Percentiles rank a stretch among this genome's conserved stretches.
phyloP scores from a whole-genome alignment of 192 early-diverging fungal species.

The Linnemannia schmuckeri region DNA sequence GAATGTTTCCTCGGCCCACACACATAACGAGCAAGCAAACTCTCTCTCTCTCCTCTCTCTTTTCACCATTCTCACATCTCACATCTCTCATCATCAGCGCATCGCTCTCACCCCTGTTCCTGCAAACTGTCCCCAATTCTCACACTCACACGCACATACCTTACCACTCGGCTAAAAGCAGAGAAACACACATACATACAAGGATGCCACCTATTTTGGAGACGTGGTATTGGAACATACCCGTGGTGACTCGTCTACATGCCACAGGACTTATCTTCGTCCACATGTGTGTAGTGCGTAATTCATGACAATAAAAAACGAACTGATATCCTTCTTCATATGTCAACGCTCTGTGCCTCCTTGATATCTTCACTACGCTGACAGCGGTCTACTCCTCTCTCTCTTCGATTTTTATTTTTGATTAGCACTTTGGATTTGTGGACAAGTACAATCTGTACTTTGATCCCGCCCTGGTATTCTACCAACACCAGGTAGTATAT shows the following conservation, averaged over 20 bases:
- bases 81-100: neutral
- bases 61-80: neutral
- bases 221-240: neutral
- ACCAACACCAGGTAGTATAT: neutral
- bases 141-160: neutral
- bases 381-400: neutral
- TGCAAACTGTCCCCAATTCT: neutral
- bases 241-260: neutral
- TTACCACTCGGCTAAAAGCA: neutral
- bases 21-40: too few species aligned
- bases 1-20: too few species aligned
- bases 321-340: neutral
- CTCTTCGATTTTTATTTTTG: neutral
- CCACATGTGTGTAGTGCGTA: constrained; percentile 4
- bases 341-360: neutral
- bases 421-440: constrained; percentile 3
- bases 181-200: neutral
- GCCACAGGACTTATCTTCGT: constrained; percentile 2
- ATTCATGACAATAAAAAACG: neutral
- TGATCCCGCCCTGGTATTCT: neutral
- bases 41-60: neutral
- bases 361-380: neutral
- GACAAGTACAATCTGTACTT: neutral
- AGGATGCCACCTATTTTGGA: neutral
- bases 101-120: neutral